A percentile compares a stretch with the other conserved stretches of the same genome.
Evolutionary conservation across 2,329 filamentous ascomycete genomes (phyloP).

Genomic region (Elsinoe ampelina): DNA sequence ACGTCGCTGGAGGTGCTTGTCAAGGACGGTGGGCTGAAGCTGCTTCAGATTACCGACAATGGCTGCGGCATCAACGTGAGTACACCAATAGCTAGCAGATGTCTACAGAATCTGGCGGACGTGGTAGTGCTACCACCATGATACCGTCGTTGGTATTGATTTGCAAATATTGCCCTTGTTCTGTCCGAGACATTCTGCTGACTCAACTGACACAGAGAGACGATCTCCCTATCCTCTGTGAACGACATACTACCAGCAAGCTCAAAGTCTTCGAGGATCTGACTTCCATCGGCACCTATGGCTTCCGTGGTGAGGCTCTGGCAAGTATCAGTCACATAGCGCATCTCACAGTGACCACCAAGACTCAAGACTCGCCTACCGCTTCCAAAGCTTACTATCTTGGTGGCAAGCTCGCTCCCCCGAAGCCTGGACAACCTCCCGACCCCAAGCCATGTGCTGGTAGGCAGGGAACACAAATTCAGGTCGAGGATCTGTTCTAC

Average conservation of each 20-base stretch:
- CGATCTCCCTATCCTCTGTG: slow-evolving; percentile 82
- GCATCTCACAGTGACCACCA: slow-evolving; percentile 89
- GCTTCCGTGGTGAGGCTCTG: slow-evolving; percentile 92
- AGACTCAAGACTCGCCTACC: slow-evolving; percentile 75
- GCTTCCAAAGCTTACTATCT: slow-evolving; percentile 87
- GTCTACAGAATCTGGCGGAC: too few species aligned
- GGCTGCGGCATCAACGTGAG: slow-evolving; percentile 86
- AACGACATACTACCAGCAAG: slow-evolving; percentile 95
- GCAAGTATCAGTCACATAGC: slow-evolving; percentile 98
- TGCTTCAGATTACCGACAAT: slow-evolving; percentile 96
- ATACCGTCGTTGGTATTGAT: too few species aligned
- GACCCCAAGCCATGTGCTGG: slow-evolving; percentile 86
- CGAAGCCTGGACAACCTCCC: slow-evolving; percentile 77
- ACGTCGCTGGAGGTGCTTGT: slow-evolving; percentile 83
- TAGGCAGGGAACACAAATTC: slow-evolving; percentile 84
- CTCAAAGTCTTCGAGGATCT: slow-evolving; percentile 89
- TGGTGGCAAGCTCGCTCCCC: slow-evolving; percentile 67
- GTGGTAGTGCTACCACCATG: too few species aligned
- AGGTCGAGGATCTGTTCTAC: slow-evolving; percentile 92
- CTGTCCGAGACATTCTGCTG: too few species aligned
- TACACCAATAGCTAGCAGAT: too few species aligned
- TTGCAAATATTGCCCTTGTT: slow-evolving; percentile 17
- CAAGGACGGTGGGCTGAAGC: slow-evolving; percentile 89
- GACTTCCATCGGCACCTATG: slow-evolving; percentile 82
- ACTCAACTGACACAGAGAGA: slow-evolving; percentile 58